Base-by-base conservation (phyloP, 805 yeast species). In the Pichia deserticola region DNA sequence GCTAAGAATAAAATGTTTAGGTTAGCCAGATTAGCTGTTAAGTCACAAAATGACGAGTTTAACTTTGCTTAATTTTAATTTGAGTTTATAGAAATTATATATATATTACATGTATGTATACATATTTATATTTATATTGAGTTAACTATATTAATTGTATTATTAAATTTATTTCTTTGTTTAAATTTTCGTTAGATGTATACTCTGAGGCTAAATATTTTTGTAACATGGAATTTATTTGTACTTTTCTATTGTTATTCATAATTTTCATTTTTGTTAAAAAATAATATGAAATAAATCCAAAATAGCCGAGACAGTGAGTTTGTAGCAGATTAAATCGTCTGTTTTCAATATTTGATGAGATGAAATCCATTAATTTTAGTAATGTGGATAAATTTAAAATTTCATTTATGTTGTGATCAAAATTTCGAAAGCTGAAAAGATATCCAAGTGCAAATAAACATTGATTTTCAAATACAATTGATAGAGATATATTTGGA, bases 1-100 rank as follows among this genome's bases (percentile, higher is more conserved):
- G 81, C 86, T 1, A 80, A 79, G 63, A 81, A 80, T 60, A 82
- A 80, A 63, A 78, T 89, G 89, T 73, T 85, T 59, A 73, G 88
- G 54, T 69, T 82, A 75, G 96, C 97, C 9, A 75, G 77, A 59
- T 65, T 76, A 74, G 82, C 87, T 5, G 82, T 81, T 9, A 79
- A 75, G 56, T 71, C 83, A n/a, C 69, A 73, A 40, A 77, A 77
- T 48, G 79, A 78, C 54, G 97, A 89, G 69, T 89, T 89, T 63
- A 88, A 89, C 63, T 83, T 71, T 53, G 58, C 61, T 51, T 60
- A 47, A 51, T 42, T 13, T 41, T 29, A 11, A 29, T 33, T 28
- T 13, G 3, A 30, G 9, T 30, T 6, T 30, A 7, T 30, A 7
- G 32, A 7, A 7, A 7, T 30, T 30, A 7, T 30, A 7, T 30